A percentile compares a stretch with the other conserved stretches of the same genome.
Evolutionary conservation across 176 grass and related monocot genomes (phyloP).

Genomic region (Saccharum officinarum): DNA sequence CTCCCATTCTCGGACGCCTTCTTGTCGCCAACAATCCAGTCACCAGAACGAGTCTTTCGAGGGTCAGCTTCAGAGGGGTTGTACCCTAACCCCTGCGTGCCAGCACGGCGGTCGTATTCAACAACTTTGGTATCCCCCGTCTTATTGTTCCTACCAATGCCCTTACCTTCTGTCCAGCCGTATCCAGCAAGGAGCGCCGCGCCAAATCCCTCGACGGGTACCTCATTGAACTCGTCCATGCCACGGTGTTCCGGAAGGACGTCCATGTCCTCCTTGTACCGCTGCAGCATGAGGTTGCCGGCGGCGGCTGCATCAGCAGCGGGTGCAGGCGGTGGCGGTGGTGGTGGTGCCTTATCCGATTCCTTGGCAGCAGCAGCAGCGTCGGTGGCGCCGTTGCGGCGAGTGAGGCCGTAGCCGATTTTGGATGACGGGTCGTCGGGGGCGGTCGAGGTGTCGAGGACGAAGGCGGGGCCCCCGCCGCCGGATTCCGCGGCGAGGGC

Average conservation of each 20-base stretch:
- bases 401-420: constrained; percentile 67
- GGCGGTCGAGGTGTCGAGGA: constrained; percentile 73
- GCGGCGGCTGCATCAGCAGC: not conserved
- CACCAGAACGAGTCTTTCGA: constrained; percentile 63
- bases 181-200: constrained; percentile 81
- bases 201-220: constrained; percentile 69
- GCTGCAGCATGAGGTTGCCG: constrained; percentile 57
- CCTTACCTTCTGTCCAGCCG: constrained; percentile 86
- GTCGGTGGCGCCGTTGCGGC: constrained; percentile 36
- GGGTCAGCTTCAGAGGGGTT: constrained; percentile 67
- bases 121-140: constrained; percentile 69
- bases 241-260: constrained; percentile 72
- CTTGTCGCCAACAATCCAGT: constrained; percentile 56
- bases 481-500: constrained; percentile 41
- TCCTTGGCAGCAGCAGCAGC: not conserved
- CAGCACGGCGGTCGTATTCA: constrained; percentile 55
- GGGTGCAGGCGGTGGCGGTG: not conserved
- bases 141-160: constrained; percentile 71
- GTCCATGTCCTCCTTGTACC: constrained; percentile 79
- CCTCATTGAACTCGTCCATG: constrained; percentile 67
- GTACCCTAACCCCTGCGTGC: constrained; percentile 71
- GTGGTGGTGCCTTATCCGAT: not conserved
- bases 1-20: constrained; percentile 41
- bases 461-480: constrained; percentile 50
- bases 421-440: constrained; percentile 60